Percentiles rank a stretch among this genome's conserved stretches.
Evolutionary conservation across 345 rosid species (phyloP).

Genomic region (Eucalyptus tenuipes): DNA sequence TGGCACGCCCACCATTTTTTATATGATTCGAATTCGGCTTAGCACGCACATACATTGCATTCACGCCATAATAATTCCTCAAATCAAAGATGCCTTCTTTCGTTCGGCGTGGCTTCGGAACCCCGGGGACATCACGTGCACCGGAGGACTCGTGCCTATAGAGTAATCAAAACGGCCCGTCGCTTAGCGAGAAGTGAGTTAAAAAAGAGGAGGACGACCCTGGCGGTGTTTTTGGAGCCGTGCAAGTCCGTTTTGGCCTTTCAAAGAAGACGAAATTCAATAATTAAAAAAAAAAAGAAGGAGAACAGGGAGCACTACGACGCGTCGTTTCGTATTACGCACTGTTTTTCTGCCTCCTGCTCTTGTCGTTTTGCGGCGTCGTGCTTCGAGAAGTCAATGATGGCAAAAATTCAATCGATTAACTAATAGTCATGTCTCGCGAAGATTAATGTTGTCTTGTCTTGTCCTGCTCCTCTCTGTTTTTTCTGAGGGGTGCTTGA

Average conservation of each 20-base stretch:
- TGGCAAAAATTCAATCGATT: not conserved
- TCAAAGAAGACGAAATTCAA: not conserved
- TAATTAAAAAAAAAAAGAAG: not conserved
- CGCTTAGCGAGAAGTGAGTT: not conserved
- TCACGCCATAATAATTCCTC: not conserved
- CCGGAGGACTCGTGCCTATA: not conserved
- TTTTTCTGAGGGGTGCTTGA: not conserved
- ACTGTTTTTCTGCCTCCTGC: not conserved
- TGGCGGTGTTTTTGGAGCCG: not conserved
- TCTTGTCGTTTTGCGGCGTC: not conserved
- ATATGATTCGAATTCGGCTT: not conserved
- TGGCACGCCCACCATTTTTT: not conserved
- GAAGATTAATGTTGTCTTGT: not conserved
- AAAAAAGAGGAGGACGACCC: not conserved
- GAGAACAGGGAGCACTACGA: not conserved
- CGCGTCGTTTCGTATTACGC: not conserved
- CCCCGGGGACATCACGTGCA: not conserved
- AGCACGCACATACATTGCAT: not conserved
- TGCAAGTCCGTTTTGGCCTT: not conserved
- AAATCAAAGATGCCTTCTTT: not conserved
- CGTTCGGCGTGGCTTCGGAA: not conserved
- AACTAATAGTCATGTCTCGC: not conserved
- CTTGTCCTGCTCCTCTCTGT: not conserved
- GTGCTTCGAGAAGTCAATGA: not conserved
- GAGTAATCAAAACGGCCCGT: not conserved